phyloP scores from a whole-genome alignment of 176 grass and related monocot species.

The Eleusine coracana region DNA sequence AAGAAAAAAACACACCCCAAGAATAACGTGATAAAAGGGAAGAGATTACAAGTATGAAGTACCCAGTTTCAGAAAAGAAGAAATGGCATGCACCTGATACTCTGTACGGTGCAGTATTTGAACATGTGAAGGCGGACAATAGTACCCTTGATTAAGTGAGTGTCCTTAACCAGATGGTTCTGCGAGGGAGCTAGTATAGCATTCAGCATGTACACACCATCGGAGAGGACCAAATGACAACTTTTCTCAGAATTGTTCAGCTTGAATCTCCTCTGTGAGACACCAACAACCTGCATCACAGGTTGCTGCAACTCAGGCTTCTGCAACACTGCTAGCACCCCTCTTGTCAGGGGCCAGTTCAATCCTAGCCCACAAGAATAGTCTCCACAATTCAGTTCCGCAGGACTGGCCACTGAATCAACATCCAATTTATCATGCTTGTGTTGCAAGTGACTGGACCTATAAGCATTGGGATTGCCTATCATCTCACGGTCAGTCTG shows the following conservation, averaged over 20 bases:
- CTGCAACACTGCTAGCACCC: not conserved
- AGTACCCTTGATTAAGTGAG: not conserved
- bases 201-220: slow-evolving; percentile 35
- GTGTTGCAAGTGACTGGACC: too few relatives aligned
- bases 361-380: slow-evolving; percentile 1
- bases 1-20: not conserved
- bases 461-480: slow-evolving; percentile 13
- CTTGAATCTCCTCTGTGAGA: too few relatives aligned
- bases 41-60: too few relatives aligned
- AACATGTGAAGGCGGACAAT: not conserved
- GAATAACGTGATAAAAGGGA: not conserved
- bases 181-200: slow-evolving; percentile 52
- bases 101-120: not conserved
- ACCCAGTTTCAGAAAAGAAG: not conserved
- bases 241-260: too few relatives aligned
- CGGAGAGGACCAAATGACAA: not conserved
- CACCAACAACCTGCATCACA: slow-evolving; percentile 25
- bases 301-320: slow-evolving; percentile 10
- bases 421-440: too few relatives aligned
- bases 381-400: not conserved
- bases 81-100: not conserved
- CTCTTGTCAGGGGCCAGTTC: slow-evolving; percentile 6
- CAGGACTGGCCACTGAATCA: not conserved
- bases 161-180: slow-evolving; percentile 49
- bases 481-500: not conserved